Base-by-base conservation (phyloP, 306 rosid species). In the Ceratonia siliqua region DNA sequence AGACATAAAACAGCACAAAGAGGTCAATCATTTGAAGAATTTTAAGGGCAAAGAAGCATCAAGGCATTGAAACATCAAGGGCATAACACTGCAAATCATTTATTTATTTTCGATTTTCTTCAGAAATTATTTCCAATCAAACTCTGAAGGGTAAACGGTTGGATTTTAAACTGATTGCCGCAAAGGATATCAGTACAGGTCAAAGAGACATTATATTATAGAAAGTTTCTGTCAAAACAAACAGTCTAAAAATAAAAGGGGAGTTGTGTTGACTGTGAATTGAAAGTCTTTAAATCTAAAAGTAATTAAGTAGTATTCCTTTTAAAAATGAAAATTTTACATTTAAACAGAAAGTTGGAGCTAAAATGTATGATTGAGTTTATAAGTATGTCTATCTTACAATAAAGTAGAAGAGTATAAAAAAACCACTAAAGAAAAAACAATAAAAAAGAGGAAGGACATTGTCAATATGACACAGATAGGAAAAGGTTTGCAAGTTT, bases 301-400 rank as follows among this genome's bases (percentile, higher is more conserved):
- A 67, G 43, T 28, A 82, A 41, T 36, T 49, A 17, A 17, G 27
- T 2, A 3, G 43, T 33, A 78, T 73, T 62, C 67, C 85, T 77
- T 77, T 58, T 45, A 14, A 72, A 32, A 57, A 63, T 22, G 70
- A 64, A 55, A 65, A 70, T 36, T n/a, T 45, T 79, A 67, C 45
- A 83, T 59, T 30, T 48, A 30, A 48, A 70, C 48, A 63, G 52
- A 48, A 70, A 35, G 45, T 25, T 17, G 76, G 62, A 66, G 62
- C 52, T 42, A 55, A 67, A 27, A 28, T 21, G 63, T 58, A 66
- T 36, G 63, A 74, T 42, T 74, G 62, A 57, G 32, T 43, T 52
- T 45, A 41, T 62, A 43, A 14, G 8, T 39, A 76, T 49, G 78
- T 38, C 28, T 4, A 50, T 71, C 52, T 76, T 66, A 80, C 79